A percentile compares a stretch with the other conserved stretches of the same genome.
These are phyloP conservation scores for Naganishia albida DNA, from an alignment of 1,284 basidiomycete species.

Conservation along the genomic window DNA sequence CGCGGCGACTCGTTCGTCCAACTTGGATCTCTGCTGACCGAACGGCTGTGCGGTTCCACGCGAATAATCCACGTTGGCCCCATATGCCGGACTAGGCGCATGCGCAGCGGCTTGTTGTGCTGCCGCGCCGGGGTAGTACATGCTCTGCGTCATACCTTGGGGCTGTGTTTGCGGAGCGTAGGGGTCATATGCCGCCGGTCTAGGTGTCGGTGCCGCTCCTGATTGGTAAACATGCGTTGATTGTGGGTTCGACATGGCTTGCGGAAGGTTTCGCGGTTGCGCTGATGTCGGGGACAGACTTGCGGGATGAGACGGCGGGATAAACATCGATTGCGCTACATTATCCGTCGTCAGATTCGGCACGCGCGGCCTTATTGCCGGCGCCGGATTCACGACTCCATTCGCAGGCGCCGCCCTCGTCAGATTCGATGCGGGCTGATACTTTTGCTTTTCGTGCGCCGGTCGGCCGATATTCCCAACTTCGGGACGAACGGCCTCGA, in stretches of 20 bases:
- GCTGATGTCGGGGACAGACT: slow-evolving; percentile 6
- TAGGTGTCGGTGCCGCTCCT: not conserved
- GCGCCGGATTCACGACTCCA: not conserved
- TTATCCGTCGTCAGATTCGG: slow-evolving; percentile 8
- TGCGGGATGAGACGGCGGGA: slow-evolving; percentile 13
- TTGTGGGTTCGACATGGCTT: slow-evolving; percentile 16
- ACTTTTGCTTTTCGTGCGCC: slow-evolving; percentile 13
- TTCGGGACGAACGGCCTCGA: slow-evolving; percentile 79
- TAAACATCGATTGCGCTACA: slow-evolving; percentile 19
- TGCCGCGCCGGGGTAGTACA: slow-evolving; percentile 25
- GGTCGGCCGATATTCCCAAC: slow-evolving; percentile 54
- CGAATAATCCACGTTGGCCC: slow-evolving; percentile 21
- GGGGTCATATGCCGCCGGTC: not conserved
- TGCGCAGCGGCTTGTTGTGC: slow-evolving; percentile 1
- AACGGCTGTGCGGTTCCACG: slow-evolving; percentile 8
- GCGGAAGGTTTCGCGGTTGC: slow-evolving; percentile 2
- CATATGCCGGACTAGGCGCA: slow-evolving; percentile 3
- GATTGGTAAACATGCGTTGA: slow-evolving; percentile 25
- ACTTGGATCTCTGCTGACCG: slow-evolving; percentile 15
- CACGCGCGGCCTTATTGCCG: not conserved
- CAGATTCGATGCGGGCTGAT: slow-evolving; percentile 9
- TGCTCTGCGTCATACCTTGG: slow-evolving; percentile 29
- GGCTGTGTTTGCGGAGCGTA: slow-evolving; percentile 10
- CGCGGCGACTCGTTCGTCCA: slow-evolving; percentile 33
- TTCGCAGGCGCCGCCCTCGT: not conserved